phyloP scores from a whole-genome alignment of 2,329 filamentous ascomycete genomes.

The Claviceps humidiphila region DNA sequence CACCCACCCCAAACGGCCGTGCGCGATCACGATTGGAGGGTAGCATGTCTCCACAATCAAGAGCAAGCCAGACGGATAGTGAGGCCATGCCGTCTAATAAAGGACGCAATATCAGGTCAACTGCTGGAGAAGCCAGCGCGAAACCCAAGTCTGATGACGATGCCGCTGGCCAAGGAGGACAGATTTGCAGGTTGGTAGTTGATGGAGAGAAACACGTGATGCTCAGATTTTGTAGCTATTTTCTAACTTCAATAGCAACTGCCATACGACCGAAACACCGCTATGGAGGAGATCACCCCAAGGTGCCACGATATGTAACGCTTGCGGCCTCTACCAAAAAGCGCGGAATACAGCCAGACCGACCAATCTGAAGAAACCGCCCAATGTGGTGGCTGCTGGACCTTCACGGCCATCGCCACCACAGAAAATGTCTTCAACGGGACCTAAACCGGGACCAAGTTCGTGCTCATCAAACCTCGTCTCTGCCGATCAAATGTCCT shows the following conservation, averaged over 20 bases:
- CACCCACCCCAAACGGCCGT: conserved; percentile 12
- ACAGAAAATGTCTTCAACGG: conserved; percentile 22
- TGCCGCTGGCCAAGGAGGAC: conserved; percentile 35
- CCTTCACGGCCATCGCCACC: conserved; percentile 29
- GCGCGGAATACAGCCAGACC: conserved; percentile 84
- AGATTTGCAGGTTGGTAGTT: conserved; percentile 54
- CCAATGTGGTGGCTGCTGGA: conserved; percentile 33
- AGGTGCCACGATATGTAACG: conserved; percentile 93
- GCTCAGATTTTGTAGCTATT: neutral
- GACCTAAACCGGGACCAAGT: conserved; percentile 27
- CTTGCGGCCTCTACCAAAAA: conserved; percentile 88
- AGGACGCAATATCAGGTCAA: conserved; percentile 17
- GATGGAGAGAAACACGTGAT: neutral
- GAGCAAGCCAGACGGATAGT: conserved; percentile 14
- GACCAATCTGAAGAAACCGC: conserved; percentile 74
- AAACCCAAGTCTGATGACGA: conserved; percentile 8
- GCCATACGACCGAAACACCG: conserved; percentile 83
- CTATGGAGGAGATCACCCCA: conserved; percentile 88
- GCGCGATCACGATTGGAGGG: conserved; percentile 10
- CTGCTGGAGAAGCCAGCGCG: conserved; percentile 6
- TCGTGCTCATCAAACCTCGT: conserved; percentile 55
- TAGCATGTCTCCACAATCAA: conserved; percentile 15
- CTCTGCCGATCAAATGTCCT: conserved; percentile 57
- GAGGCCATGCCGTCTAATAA: conserved; percentile 14
- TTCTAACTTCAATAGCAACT: conserved; percentile 53